Base-by-base conservation (phyloP, 495 filamentous ascomycete genomes). In the Podospora fimiseda region DNA sequence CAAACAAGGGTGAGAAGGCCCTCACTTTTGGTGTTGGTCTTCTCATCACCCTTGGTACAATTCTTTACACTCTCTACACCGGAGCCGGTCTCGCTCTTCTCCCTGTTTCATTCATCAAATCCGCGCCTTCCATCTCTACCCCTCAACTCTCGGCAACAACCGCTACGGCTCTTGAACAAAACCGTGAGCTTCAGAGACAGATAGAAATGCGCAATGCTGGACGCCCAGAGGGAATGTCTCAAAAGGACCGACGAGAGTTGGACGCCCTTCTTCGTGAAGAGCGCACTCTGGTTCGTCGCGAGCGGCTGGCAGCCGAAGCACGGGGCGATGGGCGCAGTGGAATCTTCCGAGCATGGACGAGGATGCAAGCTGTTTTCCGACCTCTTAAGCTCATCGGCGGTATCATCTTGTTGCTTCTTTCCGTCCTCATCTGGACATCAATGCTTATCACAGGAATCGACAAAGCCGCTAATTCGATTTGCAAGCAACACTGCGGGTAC, bases 381-480 rank as follows among this genome's bases (percentile, higher is more conserved):
- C 93, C 93, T 0, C 70, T 98, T 57, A 93, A 92, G 68, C 82
- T 97, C 20, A 59, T 96, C 20, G 85, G 87, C 13, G 94, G 93
- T 15, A 77, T 96, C 48, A 48, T 95, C 6, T 72, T 96, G 15
- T 73, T 95, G 2, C 51, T 82, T 15, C 53, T 95, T 21, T 72
- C 86, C 8, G 66, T 95, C 23, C 50, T 91, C 18, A 77, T 90
- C 55, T 96, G 89, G 83, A 76, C 84, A 8, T 92, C 87, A 23
- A 98, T 97, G 94, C 79, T 97, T 50, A 82, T 97, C 61, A 98
- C 92, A 0, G 84, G 83, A 54, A 91, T 96, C 65, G 93, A 98
- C 76, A 97, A 98, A 70, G 87, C 89, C 15, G 89, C 85, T 60
- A 96, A 97, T 70, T 96, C 90, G 0, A 67, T 93, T 56, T 98